Evolutionary conservation across 179 eudicot species (phyloP).

Genomic region (Beta macrorhiza): DNA sequence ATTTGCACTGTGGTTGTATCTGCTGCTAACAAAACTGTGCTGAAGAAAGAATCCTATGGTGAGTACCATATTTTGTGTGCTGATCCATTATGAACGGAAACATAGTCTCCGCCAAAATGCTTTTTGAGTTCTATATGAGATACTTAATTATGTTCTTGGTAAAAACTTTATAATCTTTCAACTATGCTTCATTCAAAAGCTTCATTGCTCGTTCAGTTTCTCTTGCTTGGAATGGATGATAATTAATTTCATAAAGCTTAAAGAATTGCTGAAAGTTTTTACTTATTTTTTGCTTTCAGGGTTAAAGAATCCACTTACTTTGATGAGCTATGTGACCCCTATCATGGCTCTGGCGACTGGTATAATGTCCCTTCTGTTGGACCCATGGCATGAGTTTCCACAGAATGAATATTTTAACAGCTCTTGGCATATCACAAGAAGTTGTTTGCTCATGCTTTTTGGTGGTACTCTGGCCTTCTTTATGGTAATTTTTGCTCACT

Average conservation of each 20-base stretch:
- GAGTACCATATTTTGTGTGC: conserved; percentile 34
- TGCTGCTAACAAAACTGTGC: conserved; percentile 33
- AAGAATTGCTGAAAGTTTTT: conserved; percentile 12
- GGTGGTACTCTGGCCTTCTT: conserved; percentile 95
- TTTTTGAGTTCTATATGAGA: neutral
- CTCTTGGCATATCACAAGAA: conserved; percentile 63
- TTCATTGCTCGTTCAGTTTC: neutral
- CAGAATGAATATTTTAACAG: conserved; percentile 66
- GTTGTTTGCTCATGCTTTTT: conserved; percentile 87
- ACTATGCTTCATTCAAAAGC: neutral
- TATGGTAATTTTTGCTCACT: conserved; percentile 52
- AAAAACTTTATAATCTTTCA: neutral
- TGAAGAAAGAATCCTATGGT: conserved; percentile 95
- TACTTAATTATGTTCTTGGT: neutral
- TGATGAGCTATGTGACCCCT: conserved; percentile 97
- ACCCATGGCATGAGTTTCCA: conserved; percentile 85
- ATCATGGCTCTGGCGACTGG: conserved; percentile 84
- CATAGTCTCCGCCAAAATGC: neutral
- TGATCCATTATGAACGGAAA: neutral
- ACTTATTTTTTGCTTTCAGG: conserved; percentile 41
- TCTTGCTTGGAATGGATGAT: neutral
- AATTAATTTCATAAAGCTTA: neutral
- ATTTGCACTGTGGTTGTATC: conserved; percentile 24
- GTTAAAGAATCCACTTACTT: conserved; percentile 82
- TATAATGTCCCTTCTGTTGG: conserved; percentile 66